Evolutionary conservation across 805 yeast species (phyloP), one percentile per base, ranked within the genome.

Genomic region (Sugiyamaella chiloensis): DNA sequence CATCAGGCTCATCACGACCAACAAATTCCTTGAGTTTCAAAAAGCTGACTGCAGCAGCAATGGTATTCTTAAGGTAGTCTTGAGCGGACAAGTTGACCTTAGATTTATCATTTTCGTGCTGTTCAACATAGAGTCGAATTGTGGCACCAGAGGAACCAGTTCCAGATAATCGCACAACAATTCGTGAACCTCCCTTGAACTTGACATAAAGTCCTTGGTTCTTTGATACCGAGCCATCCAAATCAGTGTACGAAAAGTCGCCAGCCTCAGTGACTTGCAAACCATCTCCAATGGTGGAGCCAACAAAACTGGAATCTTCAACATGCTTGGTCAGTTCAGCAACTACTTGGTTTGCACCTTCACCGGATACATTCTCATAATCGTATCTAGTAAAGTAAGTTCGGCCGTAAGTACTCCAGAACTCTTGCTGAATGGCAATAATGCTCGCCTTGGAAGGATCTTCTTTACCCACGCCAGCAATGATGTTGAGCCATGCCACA

Each of bases 101-200:
- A 16, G 77, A 53, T 43, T 67, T 60, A 61, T 87, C 93, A 40
- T 66, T 58, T 21, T 86, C 80, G 70, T 85, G 88, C 67, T 83
- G 84, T 69, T 91, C 98, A 62, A 91, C 71, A 70, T 91, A 91
- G 57, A 91, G 74, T 67, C 99, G 80, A 51, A 93, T 89, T 4
- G 99, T 91, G 17, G 99, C 98, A 42, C 99, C 99, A 1, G 96
- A 83, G 1, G 97, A 89, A 12, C 99, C 99, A 2, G 99, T 91
- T 48, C 99, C 99, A 0, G 96, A 88, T 55, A 93, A 75, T 68
- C 99, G 83, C 46, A 88, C 85, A 30, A 93, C 86, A 45, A 90
- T 80, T 65, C 97, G 80, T 51, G 86, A 76, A 4, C 97, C 96
- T 59, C 82, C 82, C 42, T 77, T 78, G 53, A 89, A 77, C 68